phyloP scores from a whole-genome alignment of 2,329 filamentous ascomycete species.

The Hypoxylon sp. region DNA sequence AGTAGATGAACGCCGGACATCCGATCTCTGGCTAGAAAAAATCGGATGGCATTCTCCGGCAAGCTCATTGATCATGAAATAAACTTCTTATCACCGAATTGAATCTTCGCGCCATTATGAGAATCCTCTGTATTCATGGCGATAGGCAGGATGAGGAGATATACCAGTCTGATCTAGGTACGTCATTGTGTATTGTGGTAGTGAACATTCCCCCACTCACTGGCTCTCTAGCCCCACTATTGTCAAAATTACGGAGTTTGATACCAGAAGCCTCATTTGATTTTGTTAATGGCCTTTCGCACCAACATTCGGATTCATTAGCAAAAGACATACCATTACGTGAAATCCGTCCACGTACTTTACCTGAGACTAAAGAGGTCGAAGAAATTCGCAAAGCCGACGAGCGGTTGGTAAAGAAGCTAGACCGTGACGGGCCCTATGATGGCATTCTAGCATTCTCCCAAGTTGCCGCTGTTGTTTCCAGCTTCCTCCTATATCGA shows the following conservation, averaged over 20 bases:
- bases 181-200: conserved; percentile 8
- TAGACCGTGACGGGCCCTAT: conserved; percentile 50
- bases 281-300: conserved; percentile 45
- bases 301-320: conserved; percentile 10
- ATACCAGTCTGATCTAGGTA: conserved; percentile 43
- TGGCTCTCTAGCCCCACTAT: conserved; percentile 22
- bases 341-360: conserved; percentile 32
- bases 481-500: conserved; percentile 59
- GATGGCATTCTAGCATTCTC: conserved; percentile 51
- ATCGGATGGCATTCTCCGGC: neutral
- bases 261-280: conserved; percentile 41
- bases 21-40: conserved; percentile 30
- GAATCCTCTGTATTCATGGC: conserved; percentile 46
- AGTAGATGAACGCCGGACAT: conserved; percentile 23
- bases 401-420: conserved; percentile 56
- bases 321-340: conserved; percentile 23
- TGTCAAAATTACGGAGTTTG: conserved; percentile 14
- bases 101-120: conserved; percentile 24
- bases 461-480: conserved; percentile 57
- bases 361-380: conserved; percentile 42
- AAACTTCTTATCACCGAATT: neutral
- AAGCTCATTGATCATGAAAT: neutral
- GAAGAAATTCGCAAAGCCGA: conserved; percentile 56
- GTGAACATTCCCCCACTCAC: neutral
- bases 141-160: conserved; percentile 29